Base-by-base conservation (phyloP, 352 stramenopile species). In the Phytophthora constricta region DNA sequence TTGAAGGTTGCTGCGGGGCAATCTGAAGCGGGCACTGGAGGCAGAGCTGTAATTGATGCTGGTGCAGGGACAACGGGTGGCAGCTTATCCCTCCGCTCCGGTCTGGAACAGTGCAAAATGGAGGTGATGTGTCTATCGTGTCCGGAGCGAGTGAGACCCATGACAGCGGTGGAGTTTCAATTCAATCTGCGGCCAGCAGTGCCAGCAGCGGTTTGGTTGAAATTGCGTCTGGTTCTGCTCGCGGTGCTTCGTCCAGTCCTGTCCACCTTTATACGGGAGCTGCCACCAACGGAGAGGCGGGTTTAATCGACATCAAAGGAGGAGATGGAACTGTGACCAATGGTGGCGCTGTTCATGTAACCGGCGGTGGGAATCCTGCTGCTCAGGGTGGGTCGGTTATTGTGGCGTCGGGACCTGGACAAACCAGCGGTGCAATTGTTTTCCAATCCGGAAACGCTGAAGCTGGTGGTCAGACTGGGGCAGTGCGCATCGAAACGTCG, bases 291-390 rank as follows among this genome's bases (percentile, higher is more conserved):
- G 66, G 58, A 72, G 62, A 69, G 20, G 76, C 66, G 34, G 78
- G 75, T 10, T 70, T 48, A 25, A 66, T 84, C 34, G 46, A 62
- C 37, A 68, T 87, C 19, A 31, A 48, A 50, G 75, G 65, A 33
- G 66, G 62, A 43, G 74, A 58, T 27, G 66, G 69, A 14, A 26
- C 45, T 50, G 34, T 49, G 34, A 26, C 39, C n/a, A 34, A 42
- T 57, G 45, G 61, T 39, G 68, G 68, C 25, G 28, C 68, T 45
- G 16, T 75, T 49, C 59, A 52, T 49, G 55, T 75, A 27, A 61
- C 46, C 28, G 58, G 62, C 14, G 68, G 68, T 41, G 25, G 23
- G n/a, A 75, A 72, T 20, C 46, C 51, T 58, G 60, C 34, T 65
- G 39, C 57, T 5, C 17, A 47, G 20, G 68, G 68, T 50, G 68